Evolutionary conservation across 23 red algal species (phyloP).

Genomic region (Gracilaria gracilis): DNA sequence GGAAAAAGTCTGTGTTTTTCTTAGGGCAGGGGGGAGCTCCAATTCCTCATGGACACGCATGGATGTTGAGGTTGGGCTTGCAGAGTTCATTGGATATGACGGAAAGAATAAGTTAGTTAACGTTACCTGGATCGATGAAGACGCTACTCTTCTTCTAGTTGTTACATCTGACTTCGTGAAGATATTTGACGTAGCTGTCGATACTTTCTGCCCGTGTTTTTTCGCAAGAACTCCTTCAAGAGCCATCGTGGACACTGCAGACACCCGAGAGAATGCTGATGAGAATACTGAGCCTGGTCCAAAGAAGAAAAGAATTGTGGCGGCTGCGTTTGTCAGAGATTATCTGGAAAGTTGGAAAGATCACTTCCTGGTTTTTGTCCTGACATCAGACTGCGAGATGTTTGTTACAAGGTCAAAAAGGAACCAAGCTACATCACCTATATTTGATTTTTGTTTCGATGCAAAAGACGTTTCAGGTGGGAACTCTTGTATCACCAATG

Average conservation of each 20-base stretch:
- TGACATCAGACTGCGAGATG: conserved; percentile 39
- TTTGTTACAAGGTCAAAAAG: conserved; percentile 19
- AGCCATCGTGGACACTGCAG: background rate
- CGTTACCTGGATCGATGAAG: conserved; percentile 50
- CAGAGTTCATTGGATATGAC: conserved; percentile 35
- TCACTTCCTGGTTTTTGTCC: conserved; percentile 34
- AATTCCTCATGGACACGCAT: conserved; percentile 23
- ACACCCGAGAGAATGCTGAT: background rate
- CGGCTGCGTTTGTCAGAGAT: conserved; percentile 22
- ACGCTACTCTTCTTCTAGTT: conserved; percentile 43
- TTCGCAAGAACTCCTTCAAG: conserved; percentile 29
- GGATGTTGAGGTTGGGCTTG: conserved; percentile 60
- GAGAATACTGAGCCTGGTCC: background rate
- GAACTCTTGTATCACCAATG: background rate
- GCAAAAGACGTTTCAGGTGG: background rate
- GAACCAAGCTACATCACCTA: conserved; percentile 2
- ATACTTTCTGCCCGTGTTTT: conserved; percentile 64
- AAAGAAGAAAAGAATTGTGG: background rate
- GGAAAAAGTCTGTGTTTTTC: conserved; percentile 37
- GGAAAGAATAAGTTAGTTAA: conserved; percentile 42
- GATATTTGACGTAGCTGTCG: conserved; percentile 60
- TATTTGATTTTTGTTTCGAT: conserved; percentile 38
- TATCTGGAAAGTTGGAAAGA: conserved; percentile 7
- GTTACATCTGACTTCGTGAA: conserved; percentile 67
- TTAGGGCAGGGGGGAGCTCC: background rate